Percentiles rank a stretch among this genome's conserved stretches.
phyloP scores from a whole-genome alignment of 1,284 basidiomycete genomes.

The Tilletia setariae region DNA sequence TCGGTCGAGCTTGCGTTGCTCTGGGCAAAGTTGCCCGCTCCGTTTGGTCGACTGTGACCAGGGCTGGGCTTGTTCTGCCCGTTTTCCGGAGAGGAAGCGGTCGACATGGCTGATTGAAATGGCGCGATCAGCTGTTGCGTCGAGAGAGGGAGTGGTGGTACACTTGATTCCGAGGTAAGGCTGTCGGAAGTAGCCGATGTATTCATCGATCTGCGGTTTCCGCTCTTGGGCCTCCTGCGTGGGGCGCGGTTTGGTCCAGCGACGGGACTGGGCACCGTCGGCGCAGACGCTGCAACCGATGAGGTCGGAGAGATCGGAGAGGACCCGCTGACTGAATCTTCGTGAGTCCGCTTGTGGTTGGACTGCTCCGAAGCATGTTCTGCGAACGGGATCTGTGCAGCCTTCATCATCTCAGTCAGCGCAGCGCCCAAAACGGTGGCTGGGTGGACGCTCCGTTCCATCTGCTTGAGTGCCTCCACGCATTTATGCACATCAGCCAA shows the following conservation, averaged over 20 bases:
- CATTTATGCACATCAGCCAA: slow-evolving; percentile 37
- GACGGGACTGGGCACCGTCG: no score
- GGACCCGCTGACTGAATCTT: slow-evolving; percentile 1
- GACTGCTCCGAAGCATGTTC: neutral
- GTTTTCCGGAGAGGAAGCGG: neutral
- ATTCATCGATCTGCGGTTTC: neutral
- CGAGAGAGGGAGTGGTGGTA: neutral
- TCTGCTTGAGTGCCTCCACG: slow-evolving; percentile 31
- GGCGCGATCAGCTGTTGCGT: slow-evolving; percentile 9
- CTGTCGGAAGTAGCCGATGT: neutral
- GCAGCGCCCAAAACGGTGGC: neutral
- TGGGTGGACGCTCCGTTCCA: slow-evolving; percentile 26
- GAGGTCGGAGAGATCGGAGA: no score
- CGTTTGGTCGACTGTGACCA: no score
- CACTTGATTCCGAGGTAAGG: neutral
- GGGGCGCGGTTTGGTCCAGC: no score
- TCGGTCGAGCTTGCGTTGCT: no score
- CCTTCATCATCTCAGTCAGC: neutral
- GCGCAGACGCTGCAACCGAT: no score
- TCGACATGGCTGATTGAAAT: neutral
- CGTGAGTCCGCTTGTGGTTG: slow-evolving; percentile 7
- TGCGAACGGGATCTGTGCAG: slow-evolving; percentile 1
- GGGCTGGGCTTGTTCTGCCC: no score
- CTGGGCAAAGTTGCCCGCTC: no score
- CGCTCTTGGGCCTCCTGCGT: neutral